A percentile compares a stretch with the other conserved stretches of the same genome.
phyloP scores from a whole-genome alignment of 768 basidiomycete genomes.

The Kwoniella europaea region DNA sequence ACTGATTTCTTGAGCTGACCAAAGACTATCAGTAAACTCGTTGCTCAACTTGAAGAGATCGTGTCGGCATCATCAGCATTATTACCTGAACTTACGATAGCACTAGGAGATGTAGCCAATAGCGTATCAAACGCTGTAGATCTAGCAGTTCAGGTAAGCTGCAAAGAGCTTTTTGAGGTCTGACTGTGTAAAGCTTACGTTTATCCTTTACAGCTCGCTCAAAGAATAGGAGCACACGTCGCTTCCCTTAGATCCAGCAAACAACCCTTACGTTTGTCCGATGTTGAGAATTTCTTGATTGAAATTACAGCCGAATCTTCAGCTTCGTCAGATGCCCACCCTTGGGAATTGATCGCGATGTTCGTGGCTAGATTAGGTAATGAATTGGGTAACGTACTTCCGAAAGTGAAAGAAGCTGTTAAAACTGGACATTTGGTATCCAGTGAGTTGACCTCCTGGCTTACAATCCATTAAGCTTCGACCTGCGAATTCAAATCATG shows the following conservation, averaged over 20 bases:
- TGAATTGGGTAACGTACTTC: constrained; percentile 73
- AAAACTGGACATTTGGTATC: constrained; percentile 79
- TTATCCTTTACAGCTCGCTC: constrained; percentile 71
- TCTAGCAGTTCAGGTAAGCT: constrained; percentile 81
- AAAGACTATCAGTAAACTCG: constrained; percentile 88
- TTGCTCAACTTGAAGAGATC: constrained; percentile 81
- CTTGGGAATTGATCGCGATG: constrained; percentile 78
- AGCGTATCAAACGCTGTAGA: constrained; percentile 79
- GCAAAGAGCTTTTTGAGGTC: constrained; percentile 1
- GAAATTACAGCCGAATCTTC: constrained; percentile 73
- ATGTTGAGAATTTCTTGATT: constrained; percentile 72
- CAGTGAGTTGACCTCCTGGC: too few species aligned
- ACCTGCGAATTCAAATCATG: background rate
- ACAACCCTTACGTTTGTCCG: constrained; percentile 73
- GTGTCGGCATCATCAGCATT: constrained; percentile 73
- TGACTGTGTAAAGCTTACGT: constrained; percentile 5
- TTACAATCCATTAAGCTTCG: too few species aligned
- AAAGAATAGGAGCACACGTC: constrained; percentile 84
- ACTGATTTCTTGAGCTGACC: too few species aligned
- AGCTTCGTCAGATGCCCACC: constrained; percentile 67
- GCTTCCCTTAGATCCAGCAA: constrained; percentile 78
- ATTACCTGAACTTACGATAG: constrained; percentile 57
- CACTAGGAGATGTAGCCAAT: constrained; percentile 43
- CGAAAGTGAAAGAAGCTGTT: constrained; percentile 63
- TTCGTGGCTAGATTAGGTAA: constrained; percentile 72